Percentiles rank a stretch among this genome's conserved stretches.
Conservation (phyloP, 441 rosid species). For the Adansonia rubrostipa region DNA sequence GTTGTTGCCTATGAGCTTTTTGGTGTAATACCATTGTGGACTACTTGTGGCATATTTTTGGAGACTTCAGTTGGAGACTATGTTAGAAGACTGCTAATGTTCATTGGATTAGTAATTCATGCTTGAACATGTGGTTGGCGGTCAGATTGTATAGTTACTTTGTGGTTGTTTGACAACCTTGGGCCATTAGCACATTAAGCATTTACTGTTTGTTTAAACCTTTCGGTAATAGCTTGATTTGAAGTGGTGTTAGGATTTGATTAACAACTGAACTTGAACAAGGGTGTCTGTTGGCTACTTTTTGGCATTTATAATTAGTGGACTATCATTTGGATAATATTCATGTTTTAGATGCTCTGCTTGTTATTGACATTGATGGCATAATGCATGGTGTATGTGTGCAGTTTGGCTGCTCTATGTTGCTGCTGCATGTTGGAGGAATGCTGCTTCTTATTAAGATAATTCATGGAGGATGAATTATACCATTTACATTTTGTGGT, state of each 20-base stretch:
- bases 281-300: not conserved
- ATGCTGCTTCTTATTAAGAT: conserved; percentile 65
- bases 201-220: not conserved
- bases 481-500: not conserved
- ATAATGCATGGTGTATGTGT: conserved; percentile 16
- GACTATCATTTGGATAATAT: not conserved
- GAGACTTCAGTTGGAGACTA: not conserved
- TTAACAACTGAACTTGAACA: not conserved
- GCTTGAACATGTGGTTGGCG: not conserved
- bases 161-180: not conserved
- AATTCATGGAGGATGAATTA: not conserved
- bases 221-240: not conserved
- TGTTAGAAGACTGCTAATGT: not conserved
- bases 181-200: not conserved
- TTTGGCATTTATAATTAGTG: not conserved
- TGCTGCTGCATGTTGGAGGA: conserved; percentile 89
- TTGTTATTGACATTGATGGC: not conserved
- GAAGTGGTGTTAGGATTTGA: not conserved
- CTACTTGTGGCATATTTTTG: not conserved
- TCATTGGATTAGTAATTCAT: not conserved
- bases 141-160: not conserved
- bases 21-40: not conserved
- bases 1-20: not conserved
- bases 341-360: not conserved
- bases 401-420: conserved; percentile 78